Base-by-base conservation (phyloP, 345 rosid genomes). In the Trapa incisa region DNA sequence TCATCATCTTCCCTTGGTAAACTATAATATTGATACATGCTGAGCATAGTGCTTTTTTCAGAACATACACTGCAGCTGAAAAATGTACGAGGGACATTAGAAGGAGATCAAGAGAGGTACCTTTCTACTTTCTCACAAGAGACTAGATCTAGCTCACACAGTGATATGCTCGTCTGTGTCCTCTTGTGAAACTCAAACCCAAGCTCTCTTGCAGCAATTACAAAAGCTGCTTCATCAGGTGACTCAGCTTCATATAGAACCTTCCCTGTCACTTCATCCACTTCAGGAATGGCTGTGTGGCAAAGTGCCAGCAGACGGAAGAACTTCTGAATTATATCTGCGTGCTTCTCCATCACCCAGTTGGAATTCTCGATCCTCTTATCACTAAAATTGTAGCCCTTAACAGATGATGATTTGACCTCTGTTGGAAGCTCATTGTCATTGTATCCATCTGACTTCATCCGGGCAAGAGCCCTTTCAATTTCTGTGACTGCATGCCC, bases 191-290 rank as follows among this genome's bases (percentile, higher is more conserved):
- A 89, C 73, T 87, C 93, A 75, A 87, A 92, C 65, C 98, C 98
- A 65, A 87, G 68, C 81, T 87, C 88, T 76, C 93, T 84, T 39
- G 98, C 98, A 3, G 96, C 96, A 80, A 85, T 82, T 71, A 92
- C 96, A 76, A 92, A 89, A n/a, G 98, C 91, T 56, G 92, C 85
- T 80, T 92, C 98, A 81, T 92, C 98, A 0, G 96, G 96, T 16
- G 96, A 92, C 77, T 92, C 96, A 69, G 96, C 96, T 69, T 92
- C 96, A 32, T 86, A 92, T 5, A 83, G 73, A 65, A 89, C 70
- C 63, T 79, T 72, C 47, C 87, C 87, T 0, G 77, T 79, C 33
- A 61, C 81, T 68, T 75, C 91, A 77, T 87, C 96, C 38, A 79
- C 87, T 74, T 89, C 95, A 52, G 98, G 96, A 65, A 92, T 85